These are phyloP conservation scores for Hanseniaspora gamundiae DNA, from an alignment of 1,139 yeast genomes.

Conservation along the genomic window DNA sequence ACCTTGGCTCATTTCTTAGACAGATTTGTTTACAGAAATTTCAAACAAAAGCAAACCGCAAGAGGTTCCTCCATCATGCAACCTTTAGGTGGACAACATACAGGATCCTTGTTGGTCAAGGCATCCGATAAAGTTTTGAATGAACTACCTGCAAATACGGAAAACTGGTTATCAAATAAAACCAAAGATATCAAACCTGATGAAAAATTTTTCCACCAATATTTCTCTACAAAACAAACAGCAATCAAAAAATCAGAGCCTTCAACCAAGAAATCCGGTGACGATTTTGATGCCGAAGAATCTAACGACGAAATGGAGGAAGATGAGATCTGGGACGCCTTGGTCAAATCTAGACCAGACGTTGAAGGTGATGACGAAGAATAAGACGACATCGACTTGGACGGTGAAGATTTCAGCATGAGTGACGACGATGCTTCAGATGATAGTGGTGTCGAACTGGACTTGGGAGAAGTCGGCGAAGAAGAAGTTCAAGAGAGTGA, in stretches of 20 bases:
- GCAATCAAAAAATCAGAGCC: constrained; percentile 24
- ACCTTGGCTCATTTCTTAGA: constrained; percentile 86
- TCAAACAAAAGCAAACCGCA: constrained; percentile 58
- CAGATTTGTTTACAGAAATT: constrained; percentile 87
- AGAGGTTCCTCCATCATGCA: constrained; percentile 95
- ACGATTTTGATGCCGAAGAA: constrained; percentile 25
- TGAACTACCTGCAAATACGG: constrained; percentile 62
- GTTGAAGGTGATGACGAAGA: constrained; percentile 51
- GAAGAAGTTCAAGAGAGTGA: constrained; percentile 17
- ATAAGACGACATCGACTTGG: constrained; percentile 35
- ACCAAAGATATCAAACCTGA: constrained; percentile 67
- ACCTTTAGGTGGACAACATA: constrained; percentile 74
- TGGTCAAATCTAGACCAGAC: constrained; percentile 76
- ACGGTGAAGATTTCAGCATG: constrained; percentile 28
- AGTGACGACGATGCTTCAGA: constrained; percentile 24
- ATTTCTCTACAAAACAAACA: constrained; percentile 54
- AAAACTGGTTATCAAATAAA: constrained; percentile 67
- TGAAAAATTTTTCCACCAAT: constrained; percentile 81
- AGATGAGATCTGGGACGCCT: constrained; percentile 80
- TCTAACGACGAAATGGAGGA: constrained; percentile 41
- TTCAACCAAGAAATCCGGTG: constrained; percentile 19
- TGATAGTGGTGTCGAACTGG: constrained; percentile 27
- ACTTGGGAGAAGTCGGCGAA: constrained; percentile 16
- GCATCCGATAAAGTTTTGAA: constrained; percentile 37
- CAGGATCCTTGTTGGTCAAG: constrained; percentile 63